Evolutionary conservation across 208 protist species (phyloP).

Genomic region (Trypanosoma theileri): DNA sequence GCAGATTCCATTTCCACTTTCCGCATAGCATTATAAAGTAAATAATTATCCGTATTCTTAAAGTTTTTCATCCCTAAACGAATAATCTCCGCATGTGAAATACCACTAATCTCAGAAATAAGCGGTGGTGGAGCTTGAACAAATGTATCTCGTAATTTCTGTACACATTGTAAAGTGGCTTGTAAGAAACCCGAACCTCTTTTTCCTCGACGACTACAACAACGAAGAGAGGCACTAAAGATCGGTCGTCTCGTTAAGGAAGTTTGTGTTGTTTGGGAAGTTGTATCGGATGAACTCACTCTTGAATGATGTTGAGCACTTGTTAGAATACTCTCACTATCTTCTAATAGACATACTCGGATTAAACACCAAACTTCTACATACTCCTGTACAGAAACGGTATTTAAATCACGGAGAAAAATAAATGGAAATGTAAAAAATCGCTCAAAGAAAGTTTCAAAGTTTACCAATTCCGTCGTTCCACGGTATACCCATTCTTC

Average conservation of each 20-base stretch:
- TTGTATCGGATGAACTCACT: too few species aligned
- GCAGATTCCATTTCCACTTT: slow-evolving; percentile 10
- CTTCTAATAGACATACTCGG: slow-evolving; percentile 65
- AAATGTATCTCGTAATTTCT: slow-evolving; percentile 3
- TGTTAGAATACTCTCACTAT: slow-evolving; percentile 1
- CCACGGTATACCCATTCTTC: slow-evolving; percentile 88
- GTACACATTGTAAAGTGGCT: neutral
- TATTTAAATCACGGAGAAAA: slow-evolving; percentile 63
- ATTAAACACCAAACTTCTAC: slow-evolving; percentile 81
- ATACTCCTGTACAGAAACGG: slow-evolving; percentile 54
- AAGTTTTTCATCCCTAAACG: slow-evolving; percentile 33
- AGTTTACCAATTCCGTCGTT: slow-evolving; percentile 64
- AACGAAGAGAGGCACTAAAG: too few species aligned
- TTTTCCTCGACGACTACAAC: too few species aligned
- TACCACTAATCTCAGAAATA: slow-evolving; percentile 38
- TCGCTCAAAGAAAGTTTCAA: slow-evolving; percentile 80
- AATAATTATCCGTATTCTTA: slow-evolving; percentile 48
- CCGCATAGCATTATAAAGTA: slow-evolving; percentile 31
- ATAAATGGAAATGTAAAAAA: slow-evolving; percentile 84
- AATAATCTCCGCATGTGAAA: slow-evolving; percentile 41
- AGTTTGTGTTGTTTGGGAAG: too few species aligned
- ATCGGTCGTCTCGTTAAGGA: too few species aligned
- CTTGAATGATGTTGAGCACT: neutral
- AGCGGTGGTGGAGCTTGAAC: slow-evolving; percentile 10
- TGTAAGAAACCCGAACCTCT: neutral